Conservation (phyloP, 2,329 filamentous ascomycete genomes). For the Talaromyces sp. region DNA sequence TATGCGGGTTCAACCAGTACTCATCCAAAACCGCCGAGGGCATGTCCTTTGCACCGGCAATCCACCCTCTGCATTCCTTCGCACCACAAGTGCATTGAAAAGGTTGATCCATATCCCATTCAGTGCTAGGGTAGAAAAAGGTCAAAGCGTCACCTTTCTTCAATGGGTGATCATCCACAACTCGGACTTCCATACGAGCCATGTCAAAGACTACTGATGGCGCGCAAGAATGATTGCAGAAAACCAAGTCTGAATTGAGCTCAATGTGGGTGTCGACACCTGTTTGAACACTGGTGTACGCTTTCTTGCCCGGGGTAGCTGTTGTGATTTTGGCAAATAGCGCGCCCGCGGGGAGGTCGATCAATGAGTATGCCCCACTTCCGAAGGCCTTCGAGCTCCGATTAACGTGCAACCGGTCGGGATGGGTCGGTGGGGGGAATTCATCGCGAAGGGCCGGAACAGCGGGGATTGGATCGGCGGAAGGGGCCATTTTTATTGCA, state of each 20-base stretch:
- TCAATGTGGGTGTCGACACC: constrained; percentile 55
- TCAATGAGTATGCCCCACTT: constrained; percentile 50
- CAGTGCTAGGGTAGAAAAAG: constrained; percentile 55
- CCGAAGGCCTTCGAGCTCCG: constrained; percentile 38
- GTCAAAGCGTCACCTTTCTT: constrained; percentile 47
- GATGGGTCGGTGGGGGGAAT: constrained; percentile 28
- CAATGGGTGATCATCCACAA: constrained; percentile 42
- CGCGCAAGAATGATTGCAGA: constrained; percentile 59
- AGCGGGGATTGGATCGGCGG: constrained; percentile 20
- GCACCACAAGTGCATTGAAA: constrained; percentile 50
- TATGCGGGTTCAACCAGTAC: constrained; percentile 50
- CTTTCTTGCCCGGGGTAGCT: constrained; percentile 48
- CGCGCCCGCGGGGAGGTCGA: constrained; percentile 54
- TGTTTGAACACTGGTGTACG: constrained; percentile 58
- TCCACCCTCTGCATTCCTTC: constrained; percentile 41
- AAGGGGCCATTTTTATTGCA: constrained; percentile 24
- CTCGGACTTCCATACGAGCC: constrained; percentile 43
- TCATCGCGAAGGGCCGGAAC: constrained; percentile 11
- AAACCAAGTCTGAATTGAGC: constrained; percentile 60
- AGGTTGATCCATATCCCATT: constrained; percentile 53
- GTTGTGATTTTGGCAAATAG: constrained; percentile 52
- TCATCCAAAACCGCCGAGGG: constrained; percentile 31
- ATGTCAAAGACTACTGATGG: constrained; percentile 60
- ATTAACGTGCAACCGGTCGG: constrained; percentile 30
- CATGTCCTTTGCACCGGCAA: constrained; percentile 46